Conservation (phyloP, 1,284 basidiomycete species). For the Moniliophthora roreri region DNA sequence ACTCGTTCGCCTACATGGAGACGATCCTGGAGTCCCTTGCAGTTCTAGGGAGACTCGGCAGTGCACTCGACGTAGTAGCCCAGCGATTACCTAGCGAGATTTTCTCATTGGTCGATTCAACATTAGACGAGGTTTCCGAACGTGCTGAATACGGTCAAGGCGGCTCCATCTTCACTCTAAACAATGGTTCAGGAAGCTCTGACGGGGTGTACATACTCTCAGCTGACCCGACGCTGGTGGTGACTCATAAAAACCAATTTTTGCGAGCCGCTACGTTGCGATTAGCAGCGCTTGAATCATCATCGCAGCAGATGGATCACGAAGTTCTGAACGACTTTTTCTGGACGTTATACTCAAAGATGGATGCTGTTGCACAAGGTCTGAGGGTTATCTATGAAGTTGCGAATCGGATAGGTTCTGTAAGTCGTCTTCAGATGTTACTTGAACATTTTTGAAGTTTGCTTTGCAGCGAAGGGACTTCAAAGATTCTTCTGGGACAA, state of each 20-base stretch:
- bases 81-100: conserved; percentile 88
- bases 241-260: conserved; percentile 25
- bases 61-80: conserved; percentile 80
- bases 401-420: conserved; percentile 82
- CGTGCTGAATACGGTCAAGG: conserved; percentile 74
- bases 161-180: conserved; percentile 41
- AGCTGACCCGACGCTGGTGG: conserved; percentile 28
- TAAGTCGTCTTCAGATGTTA: conserved; percentile 37
- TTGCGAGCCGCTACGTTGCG: conserved; percentile 56
- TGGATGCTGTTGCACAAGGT: conserved; percentile 95
- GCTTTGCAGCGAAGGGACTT: conserved; percentile 77
- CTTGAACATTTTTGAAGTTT: conserved; percentile 4
- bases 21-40: conserved; percentile 91
- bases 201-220: conserved; percentile 56
- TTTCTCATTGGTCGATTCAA: conserved; percentile 83
- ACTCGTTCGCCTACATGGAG: conserved; percentile 95
- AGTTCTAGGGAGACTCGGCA: conserved; percentile 86
- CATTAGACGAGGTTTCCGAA: conserved; percentile 90
- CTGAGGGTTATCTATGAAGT: conserved; percentile 93
- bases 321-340: conserved; percentile 92
- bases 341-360: conserved; percentile 97
- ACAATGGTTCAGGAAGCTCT: conserved; percentile 32
- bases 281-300: conserved; percentile 77
- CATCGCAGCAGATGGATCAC: conserved; percentile 74
- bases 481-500: conserved; percentile 78